Evolutionary conservation across 2,329 filamentous ascomycete species (phyloP).

Genomic region (Botrytis galanthina): DNA sequence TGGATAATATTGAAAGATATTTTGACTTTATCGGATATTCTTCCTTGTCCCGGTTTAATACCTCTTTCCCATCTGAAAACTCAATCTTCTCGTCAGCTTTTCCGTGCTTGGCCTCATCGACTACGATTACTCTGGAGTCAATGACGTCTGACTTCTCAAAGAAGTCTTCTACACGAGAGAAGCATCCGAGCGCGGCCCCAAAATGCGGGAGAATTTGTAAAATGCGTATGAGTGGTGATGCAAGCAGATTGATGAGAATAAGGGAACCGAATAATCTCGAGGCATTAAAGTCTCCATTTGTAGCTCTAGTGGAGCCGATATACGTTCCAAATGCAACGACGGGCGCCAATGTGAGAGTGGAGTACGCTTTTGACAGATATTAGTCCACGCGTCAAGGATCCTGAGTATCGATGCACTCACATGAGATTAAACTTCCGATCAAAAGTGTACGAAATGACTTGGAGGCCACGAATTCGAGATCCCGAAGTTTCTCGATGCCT

Average conservation of each 20-base stretch:
- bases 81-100: not conserved
- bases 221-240: not conserved
- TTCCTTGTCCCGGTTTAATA: not conserved
- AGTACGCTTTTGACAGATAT: not conserved
- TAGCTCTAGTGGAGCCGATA: not conserved
- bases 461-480: not conserved
- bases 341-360: not conserved
- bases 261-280: not conserved
- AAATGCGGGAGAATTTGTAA: not conserved
- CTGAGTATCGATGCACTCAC: not conserved
- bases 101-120: not conserved
- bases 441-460: not conserved
- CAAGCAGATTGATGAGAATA: not conserved
- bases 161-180: not conserved
- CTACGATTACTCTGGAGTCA: not conserved
- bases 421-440: not conserved
- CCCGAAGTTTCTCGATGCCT: slow-evolving; percentile 22
- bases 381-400: not conserved
- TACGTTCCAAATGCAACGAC: not conserved
- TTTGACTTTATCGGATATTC: not conserved
- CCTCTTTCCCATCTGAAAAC: not conserved
- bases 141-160: not conserved
- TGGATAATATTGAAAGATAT: not conserved
- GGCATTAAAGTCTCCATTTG: not conserved
- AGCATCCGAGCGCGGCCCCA: not conserved